Evolutionary conservation across 495 filamentous ascomycete genomes (phyloP), one percentile per base, ranked within the genome.

Genomic region (Extremus antarcticus): DNA sequence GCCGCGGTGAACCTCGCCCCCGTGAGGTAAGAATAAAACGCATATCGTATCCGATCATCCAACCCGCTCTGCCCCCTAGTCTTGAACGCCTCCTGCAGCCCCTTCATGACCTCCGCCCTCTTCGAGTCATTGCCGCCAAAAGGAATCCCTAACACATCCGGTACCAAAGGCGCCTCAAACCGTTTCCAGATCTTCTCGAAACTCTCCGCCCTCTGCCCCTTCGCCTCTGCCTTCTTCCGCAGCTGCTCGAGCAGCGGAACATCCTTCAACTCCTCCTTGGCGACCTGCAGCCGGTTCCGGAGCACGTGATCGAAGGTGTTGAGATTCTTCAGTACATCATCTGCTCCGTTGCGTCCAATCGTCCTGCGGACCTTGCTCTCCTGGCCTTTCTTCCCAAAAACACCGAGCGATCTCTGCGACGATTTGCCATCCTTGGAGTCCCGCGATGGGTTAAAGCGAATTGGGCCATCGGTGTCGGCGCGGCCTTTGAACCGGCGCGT

Each of bases 11-110:
- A 79, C 22, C 65, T 59, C 58, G 71, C 71, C 46, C 51, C 61
- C 16, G 72, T 54, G 2, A 74, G 63, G 40, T 79, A 77, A 19
- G 77, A 77, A 57, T 84, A 80, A 57, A 79, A 70, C 19, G 71
- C 58, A 65, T 83, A 83, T 56, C 75, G 74, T 49, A 94, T 60
- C 68, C 86, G 79, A 13, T 63, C 61, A 16, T 60, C 64, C 7
- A 65, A 25, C 0, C 48, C 58, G n/a, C 25, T n/a, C 0, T n/a
- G 9, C 1, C 61, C 61, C 1, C 55, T 29, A 3, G 32, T 25
- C 1, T 19, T 9, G 32, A 43, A 57, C 0, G 50, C 53, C 1
- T 50, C 47, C 46, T 24, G 21, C 24, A 63, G 40, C 29, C 29
- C 29, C 29, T 35, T 35, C 29, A 35, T 7, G 13, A 35, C 29